Base-by-base conservation (phyloP, 495 filamentous ascomycete genomes). In the Penicillium subrubescens region DNA sequence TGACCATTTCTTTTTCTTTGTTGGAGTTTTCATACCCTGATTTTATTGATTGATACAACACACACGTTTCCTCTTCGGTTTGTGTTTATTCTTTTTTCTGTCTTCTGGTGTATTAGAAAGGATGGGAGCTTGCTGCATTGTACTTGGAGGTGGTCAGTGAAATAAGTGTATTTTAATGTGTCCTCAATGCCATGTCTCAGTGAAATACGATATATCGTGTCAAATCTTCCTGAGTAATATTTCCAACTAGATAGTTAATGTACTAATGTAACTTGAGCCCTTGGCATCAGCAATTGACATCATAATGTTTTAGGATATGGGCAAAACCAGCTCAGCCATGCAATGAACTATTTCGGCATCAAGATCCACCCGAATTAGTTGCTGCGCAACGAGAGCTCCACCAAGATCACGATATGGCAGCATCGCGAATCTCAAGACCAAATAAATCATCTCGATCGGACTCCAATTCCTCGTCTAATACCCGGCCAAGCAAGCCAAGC, bases 21-120 rank as follows among this genome's bases (percentile, higher is more conserved):
- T 27, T 60, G 57, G 52, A 57, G 62, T 67, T 66, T 46, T 54
- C 63, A 66, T 70, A 67, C 58, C 57, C 59, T 59, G 60, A 29
- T 39, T 57, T 69, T 31, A 61, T 59, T 62, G 44, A 67, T 60
- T 65, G 37, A 62, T 62, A 66, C 57, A 59, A 66, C 52, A 61
- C 52, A 60, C 44, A 37, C 11, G 29, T 65, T 62, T 62, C 41
- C 25, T 54, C 29, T 51, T 34, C 60, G 50, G 58, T 58, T 57
- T 39, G 17, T 57, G 55, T 10, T 59, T 58, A 48, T 11, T 25
- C n/a, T 48, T 48, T n/a, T 25, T 5, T 25, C 23, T 48, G 27
- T 44, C 41, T 21, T 55, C 12, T 15, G 41, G 23, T 57, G 53
- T 27, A 57, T 44, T 70, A 67, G 64, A 67, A 58, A 31, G 65